Percentiles rank a stretch among this genome's conserved stretches.
Conservation (phyloP, 768 basidiomycete species). For the Filobasidium floriforme region DNA sequence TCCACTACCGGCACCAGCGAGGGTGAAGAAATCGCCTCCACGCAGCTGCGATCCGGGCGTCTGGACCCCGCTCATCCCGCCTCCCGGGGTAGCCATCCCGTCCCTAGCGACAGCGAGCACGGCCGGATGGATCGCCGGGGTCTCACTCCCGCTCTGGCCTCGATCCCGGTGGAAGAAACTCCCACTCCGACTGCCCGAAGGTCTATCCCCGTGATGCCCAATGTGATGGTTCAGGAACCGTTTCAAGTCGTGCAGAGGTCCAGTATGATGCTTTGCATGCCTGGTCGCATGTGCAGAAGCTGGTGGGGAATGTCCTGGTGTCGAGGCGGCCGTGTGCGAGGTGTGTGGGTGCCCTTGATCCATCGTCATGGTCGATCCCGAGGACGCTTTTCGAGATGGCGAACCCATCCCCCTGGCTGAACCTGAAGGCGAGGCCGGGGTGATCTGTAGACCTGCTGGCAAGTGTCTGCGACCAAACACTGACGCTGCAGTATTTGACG, state of each 20-base stretch:
- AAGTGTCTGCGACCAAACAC: slow-evolving; percentile 23
- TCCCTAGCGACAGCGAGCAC: slow-evolving; percentile 24
- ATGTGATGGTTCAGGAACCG: slow-evolving; percentile 92
- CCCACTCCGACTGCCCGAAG: slow-evolving; percentile 9
- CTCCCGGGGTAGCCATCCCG: slow-evolving; percentile 16
- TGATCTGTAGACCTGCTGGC: slow-evolving; percentile 39
- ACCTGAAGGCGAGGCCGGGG: slow-evolving; percentile 30
- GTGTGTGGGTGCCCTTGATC: slow-evolving; percentile 15
- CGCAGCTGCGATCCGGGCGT: slow-evolving; percentile 37
- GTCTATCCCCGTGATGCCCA: slow-evolving; percentile 50
- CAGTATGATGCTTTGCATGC: slow-evolving; percentile 49
- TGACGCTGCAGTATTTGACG: slow-evolving; percentile 7
- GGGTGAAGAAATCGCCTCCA: slow-evolving; percentile 32
- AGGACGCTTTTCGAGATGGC: slow-evolving; percentile 16
- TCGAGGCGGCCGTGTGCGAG: slow-evolving; percentile 31
- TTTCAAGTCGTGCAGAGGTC: slow-evolving; percentile 84
- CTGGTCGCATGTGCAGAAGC: slow-evolving; percentile 36
- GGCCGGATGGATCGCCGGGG: slow-evolving; percentile 20
- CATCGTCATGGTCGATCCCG: slow-evolving; percentile 2
- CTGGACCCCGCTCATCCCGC: slow-evolving; percentile 12
- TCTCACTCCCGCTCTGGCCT: slow-evolving; percentile 2
- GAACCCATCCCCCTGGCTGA: slow-evolving; percentile 20
- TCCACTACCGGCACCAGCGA: slow-evolving; percentile 25
- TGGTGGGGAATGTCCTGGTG: slow-evolving; percentile 38
- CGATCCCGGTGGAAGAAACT: slow-evolving; percentile 2